phyloP scores from a whole-genome alignment of 805 yeast genomes.

The Wickerhamomyces bisporus region DNA sequence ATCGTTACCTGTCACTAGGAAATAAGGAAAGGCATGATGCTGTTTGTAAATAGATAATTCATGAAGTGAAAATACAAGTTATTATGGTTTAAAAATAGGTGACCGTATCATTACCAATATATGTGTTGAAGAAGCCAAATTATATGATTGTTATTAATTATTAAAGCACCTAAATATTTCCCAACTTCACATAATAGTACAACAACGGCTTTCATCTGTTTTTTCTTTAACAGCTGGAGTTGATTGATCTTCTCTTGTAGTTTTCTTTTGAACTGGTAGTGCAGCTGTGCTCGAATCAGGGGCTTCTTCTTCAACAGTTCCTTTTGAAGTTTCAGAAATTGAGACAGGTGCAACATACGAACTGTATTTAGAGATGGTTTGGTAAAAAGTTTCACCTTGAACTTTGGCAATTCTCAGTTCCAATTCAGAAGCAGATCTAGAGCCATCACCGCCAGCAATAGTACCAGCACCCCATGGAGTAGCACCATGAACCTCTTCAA shows the following conservation, averaged over 20 bases:
- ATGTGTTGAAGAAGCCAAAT: no score
- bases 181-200: slow-evolving; percentile 26
- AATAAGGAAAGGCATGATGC: slow-evolving; percentile 6
- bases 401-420: slow-evolving; percentile 58
- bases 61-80: no score
- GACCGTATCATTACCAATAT: no score
- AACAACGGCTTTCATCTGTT: slow-evolving; percentile 24
- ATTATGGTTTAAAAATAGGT: no score
- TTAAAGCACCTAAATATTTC: no score
- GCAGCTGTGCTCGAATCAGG: slow-evolving; percentile 6
- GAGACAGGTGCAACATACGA: slow-evolving; percentile 1
- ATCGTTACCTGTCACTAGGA: slow-evolving; percentile 46
- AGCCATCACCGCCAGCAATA: slow-evolving; percentile 70
- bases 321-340: background rate
- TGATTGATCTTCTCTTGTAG: slow-evolving; percentile 17
- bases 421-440: slow-evolving; percentile 56
- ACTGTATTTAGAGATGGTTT: slow-evolving; percentile 32
- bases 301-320: background rate
- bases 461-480: slow-evolving; percentile 88
- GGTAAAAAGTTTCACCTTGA: slow-evolving; percentile 65
- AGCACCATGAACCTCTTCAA: slow-evolving; percentile 71
- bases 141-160: no score
- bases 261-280: slow-evolving; percentile 6
- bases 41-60: slow-evolving; percentile 5
- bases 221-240: slow-evolving; percentile 13